Evolutionary conservation across 805 yeast genomes (phyloP).

Genomic region (Diddensiella santjacobensis): DNA sequence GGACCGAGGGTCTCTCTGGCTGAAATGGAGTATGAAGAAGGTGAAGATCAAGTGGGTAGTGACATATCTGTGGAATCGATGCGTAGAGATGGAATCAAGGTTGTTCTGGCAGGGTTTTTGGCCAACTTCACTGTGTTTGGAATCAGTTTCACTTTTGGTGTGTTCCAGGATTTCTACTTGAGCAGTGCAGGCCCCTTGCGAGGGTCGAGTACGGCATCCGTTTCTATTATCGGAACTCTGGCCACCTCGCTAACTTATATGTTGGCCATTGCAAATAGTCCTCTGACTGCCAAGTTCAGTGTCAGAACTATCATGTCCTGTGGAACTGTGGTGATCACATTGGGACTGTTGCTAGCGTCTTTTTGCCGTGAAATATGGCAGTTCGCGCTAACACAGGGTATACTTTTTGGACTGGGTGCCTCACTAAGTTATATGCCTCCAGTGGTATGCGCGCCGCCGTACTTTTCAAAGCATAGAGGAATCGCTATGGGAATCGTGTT

Average conservation of each 20-base stretch:
- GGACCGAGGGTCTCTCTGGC: too few relatives aligned
- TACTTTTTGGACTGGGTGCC: slow-evolving; percentile 20
- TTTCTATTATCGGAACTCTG: slow-evolving; percentile 22
- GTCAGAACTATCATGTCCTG: slow-evolving; percentile 10
- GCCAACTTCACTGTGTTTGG: slow-evolving; percentile 22
- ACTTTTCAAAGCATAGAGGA: slow-evolving; percentile 23
- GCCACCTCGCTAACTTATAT: slow-evolving; percentile 20
- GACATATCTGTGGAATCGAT: background rate
- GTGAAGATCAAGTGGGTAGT: slow-evolving; percentile 47
- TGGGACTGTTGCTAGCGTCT: slow-evolving; percentile 18
- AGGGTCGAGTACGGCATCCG: slow-evolving; percentile 10
- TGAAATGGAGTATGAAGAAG: slow-evolving; percentile 33
- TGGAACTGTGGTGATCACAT: slow-evolving; percentile 13
- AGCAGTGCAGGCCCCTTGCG: slow-evolving; percentile 17
- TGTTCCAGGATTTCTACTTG: slow-evolving; percentile 22
- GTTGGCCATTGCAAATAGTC: slow-evolving; percentile 10
- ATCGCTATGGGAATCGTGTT: slow-evolving; percentile 26
- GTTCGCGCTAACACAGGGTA: slow-evolving; percentile 22
- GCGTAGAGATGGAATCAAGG: slow-evolving; percentile 5
- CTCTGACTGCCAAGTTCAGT: slow-evolving; percentile 3
- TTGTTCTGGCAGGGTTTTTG: slow-evolving; percentile 19
- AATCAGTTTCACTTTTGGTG: slow-evolving; percentile 23
- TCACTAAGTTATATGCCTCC: slow-evolving; percentile 21
- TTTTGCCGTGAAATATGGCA: slow-evolving; percentile 16
- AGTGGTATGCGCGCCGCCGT: slow-evolving; percentile 24